Evolutionary conservation across 257 asterid genomes (phyloP).

Genomic region (Eustoma russellianum): DNA sequence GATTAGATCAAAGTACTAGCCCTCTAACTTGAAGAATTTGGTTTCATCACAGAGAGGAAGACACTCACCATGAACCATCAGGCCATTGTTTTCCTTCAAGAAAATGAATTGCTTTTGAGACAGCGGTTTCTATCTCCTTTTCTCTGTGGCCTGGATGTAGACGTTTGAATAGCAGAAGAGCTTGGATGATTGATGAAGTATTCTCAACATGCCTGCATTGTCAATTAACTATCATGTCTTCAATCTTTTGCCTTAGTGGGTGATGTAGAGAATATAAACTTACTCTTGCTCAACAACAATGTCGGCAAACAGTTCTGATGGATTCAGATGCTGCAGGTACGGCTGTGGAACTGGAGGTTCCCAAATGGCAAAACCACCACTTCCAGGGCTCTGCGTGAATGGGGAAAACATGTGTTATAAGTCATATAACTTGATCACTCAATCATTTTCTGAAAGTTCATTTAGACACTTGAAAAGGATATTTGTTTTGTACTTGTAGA

Average conservation of each 20-base stretch:
- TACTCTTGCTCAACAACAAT: constrained; percentile 74
- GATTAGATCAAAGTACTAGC: background rate
- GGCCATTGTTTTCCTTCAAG: constrained; percentile 51
- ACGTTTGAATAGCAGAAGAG: constrained; percentile 45
- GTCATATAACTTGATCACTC: background rate
- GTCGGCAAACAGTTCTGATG: constrained; percentile 72
- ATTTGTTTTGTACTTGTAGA: constrained; percentile 13
- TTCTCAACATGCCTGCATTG: constrained; percentile 51
- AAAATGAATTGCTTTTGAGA: constrained; percentile 33
- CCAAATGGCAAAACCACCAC: constrained; percentile 31
- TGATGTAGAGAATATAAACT: too few relatives aligned
- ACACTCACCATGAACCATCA: constrained; percentile 66
- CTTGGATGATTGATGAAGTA: constrained; percentile 42
- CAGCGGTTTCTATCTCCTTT: constrained; percentile 50
- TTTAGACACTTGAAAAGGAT: background rate
- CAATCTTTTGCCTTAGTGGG: too few relatives aligned
- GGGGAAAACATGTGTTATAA: too few relatives aligned
- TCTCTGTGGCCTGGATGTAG: constrained; percentile 57
- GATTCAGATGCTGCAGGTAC: constrained; percentile 62
- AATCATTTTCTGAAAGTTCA: background rate
- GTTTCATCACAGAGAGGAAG: background rate
- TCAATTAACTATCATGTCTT: background rate
- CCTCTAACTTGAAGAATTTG: too few relatives aligned
- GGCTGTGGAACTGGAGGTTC: constrained; percentile 42
- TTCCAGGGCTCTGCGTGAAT: constrained; percentile 16